Evolutionary conservation across 371 early-diverging fungal genomes (phyloP), one percentile per base, ranked within the genome.

Genomic region (Apophysomyces trapeziformis): DNA sequence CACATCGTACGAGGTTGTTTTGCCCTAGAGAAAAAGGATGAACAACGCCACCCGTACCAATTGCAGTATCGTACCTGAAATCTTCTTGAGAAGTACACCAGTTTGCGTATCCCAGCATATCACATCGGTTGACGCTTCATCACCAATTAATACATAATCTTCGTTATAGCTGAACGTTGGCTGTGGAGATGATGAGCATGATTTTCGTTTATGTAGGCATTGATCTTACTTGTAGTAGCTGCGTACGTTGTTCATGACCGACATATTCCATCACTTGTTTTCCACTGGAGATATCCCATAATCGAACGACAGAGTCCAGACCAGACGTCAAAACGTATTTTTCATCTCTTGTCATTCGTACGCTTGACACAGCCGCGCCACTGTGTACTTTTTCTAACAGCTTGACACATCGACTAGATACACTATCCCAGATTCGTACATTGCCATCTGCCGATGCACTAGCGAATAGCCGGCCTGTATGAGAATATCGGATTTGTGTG

Each of bases 381-480:
- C 83, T 77, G 72, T 97, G 96, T 0, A 94, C 95, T 45, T 76
- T 70, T 41, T 80, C 83, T 36, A 96, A 84, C 5, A 88, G 87
- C 43, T 86, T 84, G 39, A 90, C 82, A 65, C 90, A 92, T 32
- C 84, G 79, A 1, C 95, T 93, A 0, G 85, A 83, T 4, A 90
- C 89, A 13, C 89, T 90, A 70, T 96, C 96, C 92, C 93, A 96
- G 21, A 96, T 72, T 68, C 91, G 90, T 57, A 96, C 87, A n/a
- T 88, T 79, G 0, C 97, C 97, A 80, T 96, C 97, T 54, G 85
- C 74, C 1, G 93, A 90, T 0, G 90, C 83, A 14, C 91, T 88
- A 12, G 88, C 92, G 66, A 95, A 90, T 26, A 90, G 71, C 14
- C 82, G 75, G 11, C 95, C 97, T 3, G 87, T 83, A 7, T 85